Evolutionary conservation across 257 asterid genomes (phyloP).

Genomic region (Penstemon barbatus): DNA sequence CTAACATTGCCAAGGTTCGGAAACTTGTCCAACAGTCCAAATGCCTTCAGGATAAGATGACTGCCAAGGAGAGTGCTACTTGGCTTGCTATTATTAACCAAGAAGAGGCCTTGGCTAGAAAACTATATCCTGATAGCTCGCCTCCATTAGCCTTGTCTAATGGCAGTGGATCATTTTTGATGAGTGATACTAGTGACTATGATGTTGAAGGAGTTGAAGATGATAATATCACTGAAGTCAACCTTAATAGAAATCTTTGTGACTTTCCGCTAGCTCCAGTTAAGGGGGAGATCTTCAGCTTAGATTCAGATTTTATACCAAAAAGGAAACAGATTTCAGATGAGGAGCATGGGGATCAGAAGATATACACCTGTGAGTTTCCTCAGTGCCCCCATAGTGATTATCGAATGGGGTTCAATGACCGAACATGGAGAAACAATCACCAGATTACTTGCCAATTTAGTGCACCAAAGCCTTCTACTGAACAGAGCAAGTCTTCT

Average conservation of each 20-base stretch:
- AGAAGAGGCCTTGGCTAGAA: slow-evolving; percentile 47
- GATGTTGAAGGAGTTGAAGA: slow-evolving; percentile 55
- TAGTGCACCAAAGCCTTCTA: slow-evolving; percentile 22
- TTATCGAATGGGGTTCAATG: slow-evolving; percentile 47
- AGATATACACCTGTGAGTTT: slow-evolving; percentile 51
- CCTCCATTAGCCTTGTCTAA: slow-evolving; percentile 22
- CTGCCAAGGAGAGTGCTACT: slow-evolving; percentile 57
- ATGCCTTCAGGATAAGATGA: slow-evolving; percentile 60
- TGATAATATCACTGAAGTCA: slow-evolving; percentile 30
- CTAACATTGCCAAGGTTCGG: slow-evolving; percentile 47
- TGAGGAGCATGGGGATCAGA: slow-evolving; percentile 34
- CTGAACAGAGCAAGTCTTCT: slow-evolving; percentile 14
- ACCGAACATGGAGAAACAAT: slow-evolving; percentile 55
- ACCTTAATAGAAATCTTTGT: slow-evolving; percentile 40
- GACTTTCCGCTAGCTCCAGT: slow-evolving; percentile 37
- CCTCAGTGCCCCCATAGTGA: slow-evolving; percentile 54
- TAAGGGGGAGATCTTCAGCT: slow-evolving; percentile 50
- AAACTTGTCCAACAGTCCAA: slow-evolving; percentile 50
- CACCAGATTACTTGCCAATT: slow-evolving; percentile 52
- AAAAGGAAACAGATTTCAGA: slow-evolving; percentile 42
- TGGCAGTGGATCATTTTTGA: slow-evolving; percentile 38
- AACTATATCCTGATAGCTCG: slow-evolving; percentile 38
- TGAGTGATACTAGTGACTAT: slow-evolving; percentile 40
- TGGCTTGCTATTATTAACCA: slow-evolving; percentile 59
- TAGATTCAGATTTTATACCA: slow-evolving; percentile 37